Evolutionary conservation across 2,329 filamentous ascomycete species (phyloP), one percentile per base, ranked within the genome.

Genomic region (Hypoxylon sp.): DNA sequence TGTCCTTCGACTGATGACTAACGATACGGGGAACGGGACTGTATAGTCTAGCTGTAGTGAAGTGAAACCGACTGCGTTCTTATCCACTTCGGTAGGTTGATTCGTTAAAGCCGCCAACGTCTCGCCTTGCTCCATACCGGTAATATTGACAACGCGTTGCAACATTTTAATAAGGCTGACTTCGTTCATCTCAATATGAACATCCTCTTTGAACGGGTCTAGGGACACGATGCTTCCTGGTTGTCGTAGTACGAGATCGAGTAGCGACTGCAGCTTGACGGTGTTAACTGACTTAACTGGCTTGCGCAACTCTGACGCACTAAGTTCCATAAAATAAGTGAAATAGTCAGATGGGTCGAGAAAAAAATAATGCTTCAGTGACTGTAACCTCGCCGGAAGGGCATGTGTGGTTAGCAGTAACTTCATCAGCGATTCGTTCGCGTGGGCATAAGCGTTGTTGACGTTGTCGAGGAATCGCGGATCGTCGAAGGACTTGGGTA

Each of bases 341-440:
- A 99, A 98, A 81, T 97, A 99, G 77, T 99, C 95, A 32, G 95
- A 97, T 7, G 94, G 91, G 72, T 98, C 94, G 65, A 99, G 89
- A 83, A 99, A 99, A 82, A 98, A 99, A 81, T 99, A 99, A 78
- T 99, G 95, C 77, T 99, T 99, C 39, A 99, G 83, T 13, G 94
- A 98, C 47, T 91, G 88, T 59, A 99, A 84, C 37, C 95, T 88
- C 26, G 92, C 91, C 0, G 94, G 94, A 4, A 99, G 85, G 11
- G 92, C 92, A 75, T 99, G 95, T 6, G 95, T 95, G 0, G 94
- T 98, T 41, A 99, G 84, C 2, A 99, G 88, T 0, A 99, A 85
- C 63, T 93, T 91, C 79, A 99, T 89, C 20, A 99, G 84, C 6
- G 94, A 97, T 60, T 94, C 91, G 78, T 99, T 99, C 56, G 95